Percentiles rank a stretch among this genome's conserved stretches.
These are phyloP conservation scores for Solanum piurae DNA, from an alignment of 257 asterid genomes.

Conservation along the genomic window DNA sequence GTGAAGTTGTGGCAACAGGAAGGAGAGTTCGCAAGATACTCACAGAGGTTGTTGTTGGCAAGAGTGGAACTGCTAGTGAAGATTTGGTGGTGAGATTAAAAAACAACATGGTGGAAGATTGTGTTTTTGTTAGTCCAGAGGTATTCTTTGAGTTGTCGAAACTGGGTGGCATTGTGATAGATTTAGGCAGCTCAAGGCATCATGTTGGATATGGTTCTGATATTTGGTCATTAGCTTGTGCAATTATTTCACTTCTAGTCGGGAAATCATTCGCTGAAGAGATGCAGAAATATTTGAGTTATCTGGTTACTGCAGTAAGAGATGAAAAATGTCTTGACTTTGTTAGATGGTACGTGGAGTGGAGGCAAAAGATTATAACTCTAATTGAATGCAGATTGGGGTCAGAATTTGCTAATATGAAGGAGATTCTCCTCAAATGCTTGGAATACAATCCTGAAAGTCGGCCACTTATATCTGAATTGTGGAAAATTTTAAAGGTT, in stretches of 20 bases:
- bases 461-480: slow-evolving; percentile 47
- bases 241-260: slow-evolving; percentile 40
- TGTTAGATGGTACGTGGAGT: slow-evolving; percentile 27
- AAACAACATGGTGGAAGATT: slow-evolving; percentile 16
- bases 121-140: slow-evolving; percentile 66
- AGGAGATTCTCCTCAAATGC: slow-evolving; percentile 42
- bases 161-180: slow-evolving; percentile 25
- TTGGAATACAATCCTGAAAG: slow-evolving; percentile 41
- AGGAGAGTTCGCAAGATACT: slow-evolving; percentile 25
- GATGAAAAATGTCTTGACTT: slow-evolving; percentile 23
- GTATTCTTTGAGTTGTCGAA: slow-evolving; percentile 21
- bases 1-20: slow-evolving; percentile 35
- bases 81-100: neutral
- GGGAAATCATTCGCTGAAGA: slow-evolving; percentile 45
- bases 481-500: slow-evolving; percentile 57
- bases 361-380: slow-evolving; percentile 36
- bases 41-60: neutral
- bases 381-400: slow-evolving; percentile 39
- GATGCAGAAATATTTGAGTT: slow-evolving; percentile 25
- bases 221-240: slow-evolving; percentile 76
- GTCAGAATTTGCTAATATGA: slow-evolving; percentile 17
- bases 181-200: slow-evolving; percentile 13
- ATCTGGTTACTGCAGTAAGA: slow-evolving; percentile 12
- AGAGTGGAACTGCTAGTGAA: neutral
- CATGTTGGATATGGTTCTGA: slow-evolving; percentile 56